Percentiles rank a stretch among this genome's conserved stretches.
Evolutionary conservation across 371 early-diverging fungal species (phyloP).

Genomic region (Haplosporangium sp.): DNA sequence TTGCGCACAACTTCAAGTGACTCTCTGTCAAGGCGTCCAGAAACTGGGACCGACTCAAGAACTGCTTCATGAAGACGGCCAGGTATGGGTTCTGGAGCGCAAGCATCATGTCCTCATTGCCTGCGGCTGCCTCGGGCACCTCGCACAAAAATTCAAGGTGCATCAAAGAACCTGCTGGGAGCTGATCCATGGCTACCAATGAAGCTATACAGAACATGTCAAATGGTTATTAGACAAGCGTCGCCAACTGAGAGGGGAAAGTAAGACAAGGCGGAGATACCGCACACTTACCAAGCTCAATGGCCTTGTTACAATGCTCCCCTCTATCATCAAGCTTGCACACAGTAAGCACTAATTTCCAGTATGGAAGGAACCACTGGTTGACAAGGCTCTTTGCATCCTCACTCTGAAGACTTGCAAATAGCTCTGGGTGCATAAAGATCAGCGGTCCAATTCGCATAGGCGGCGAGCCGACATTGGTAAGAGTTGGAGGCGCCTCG

Average conservation of each 20-base stretch:
- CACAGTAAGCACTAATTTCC: constrained; percentile 20
- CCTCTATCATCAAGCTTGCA: constrained; percentile 36
- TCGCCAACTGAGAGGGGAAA: background rate
- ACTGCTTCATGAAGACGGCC: constrained; percentile 26
- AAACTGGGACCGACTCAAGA: constrained; percentile 25
- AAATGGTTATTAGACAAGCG: background rate
- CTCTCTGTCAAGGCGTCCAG: constrained; percentile 6
- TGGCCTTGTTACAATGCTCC: constrained; percentile 16
- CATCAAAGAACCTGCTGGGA: constrained; percentile 15
- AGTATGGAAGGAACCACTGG: constrained; percentile 43
- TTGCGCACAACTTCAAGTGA: constrained; percentile 18
- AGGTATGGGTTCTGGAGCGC: constrained; percentile 33
- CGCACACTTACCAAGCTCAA: constrained; percentile 39
- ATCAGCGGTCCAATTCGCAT: constrained; percentile 46
- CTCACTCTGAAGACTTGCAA: constrained; percentile 7
- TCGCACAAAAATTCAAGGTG: constrained; percentile 34
- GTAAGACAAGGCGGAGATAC: background rate
- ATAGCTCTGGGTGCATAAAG: constrained; percentile 34
- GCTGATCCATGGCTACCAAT: constrained; percentile 41
- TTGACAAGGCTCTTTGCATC: constrained; percentile 11
- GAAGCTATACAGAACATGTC: constrained; percentile 23
- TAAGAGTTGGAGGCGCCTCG: constrained; percentile 11
- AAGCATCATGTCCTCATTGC: constrained; percentile 12
- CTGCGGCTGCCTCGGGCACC: constrained; percentile 6
- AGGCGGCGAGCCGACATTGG: constrained; percentile 26